Evolutionary conservation across 2,329 filamentous ascomycete species (phyloP), one percentile per base, ranked within the genome.

Genomic region (Cladophialophora carrionii): DNA sequence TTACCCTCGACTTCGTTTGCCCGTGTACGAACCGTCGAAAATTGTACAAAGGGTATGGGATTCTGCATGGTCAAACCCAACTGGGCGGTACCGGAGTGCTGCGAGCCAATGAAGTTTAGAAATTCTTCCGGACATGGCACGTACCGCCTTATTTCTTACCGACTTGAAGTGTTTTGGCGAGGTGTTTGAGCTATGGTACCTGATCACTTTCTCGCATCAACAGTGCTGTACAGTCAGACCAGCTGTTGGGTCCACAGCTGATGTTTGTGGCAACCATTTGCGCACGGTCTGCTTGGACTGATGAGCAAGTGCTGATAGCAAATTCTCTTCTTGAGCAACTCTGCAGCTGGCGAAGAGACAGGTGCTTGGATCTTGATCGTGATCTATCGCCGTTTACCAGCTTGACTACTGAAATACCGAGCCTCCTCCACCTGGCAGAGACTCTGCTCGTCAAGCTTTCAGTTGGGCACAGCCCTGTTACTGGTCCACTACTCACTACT

Each of bases 191-290:
- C n/a, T 57, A 1, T 57, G 22, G 24, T 29, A 43, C 3, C 20
- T 20, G 37, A 57, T 57, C 43, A 31, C 43, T 43, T 43, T 41
- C 37, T 43, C 7, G 7, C 10, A 17, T 57, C 55, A 57, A 48
- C 31, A n/a, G 29, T 48, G 22, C 14, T 7, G 14, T 29, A 9
- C 26, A 10, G 24, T 9, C 43, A 29, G 34, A 57, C 14, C 17
- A 26, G 10, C 10, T n/a, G 10, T 31, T 17, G 14, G 22, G 37
- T 48, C 55, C n/a, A 14, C 37, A 43, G 29, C 4, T 57, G 14
- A 22, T 29, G 9, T 57, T 57, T n/a, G 6, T 51, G 48, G 48
- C 48, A 22, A 7, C 48, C 20, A 51, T 8, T 26, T 51, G 48
- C 20, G 48, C 20, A 26, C 20, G 48, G 20, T 51, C 20, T 26